Evolutionary conservation across 208 protist species (phyloP), one percentile per base, ranked within the genome.

Genomic region (Crithidia acanthocephali): DNA sequence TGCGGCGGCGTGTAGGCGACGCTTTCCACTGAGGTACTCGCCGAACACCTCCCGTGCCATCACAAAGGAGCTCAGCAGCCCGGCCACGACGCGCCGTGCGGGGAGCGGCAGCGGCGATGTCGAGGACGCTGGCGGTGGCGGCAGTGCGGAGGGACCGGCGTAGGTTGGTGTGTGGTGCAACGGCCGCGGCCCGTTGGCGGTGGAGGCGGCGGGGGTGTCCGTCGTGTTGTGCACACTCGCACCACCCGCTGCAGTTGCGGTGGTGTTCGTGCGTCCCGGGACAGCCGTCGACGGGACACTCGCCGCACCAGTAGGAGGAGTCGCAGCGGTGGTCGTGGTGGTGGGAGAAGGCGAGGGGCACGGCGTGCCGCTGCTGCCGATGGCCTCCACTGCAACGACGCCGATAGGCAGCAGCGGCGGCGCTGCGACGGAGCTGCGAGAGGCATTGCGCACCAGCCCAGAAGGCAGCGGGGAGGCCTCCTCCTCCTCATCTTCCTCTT

Each of bases 1-100:
- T 10, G 2, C 20, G 6, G 55, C 52, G 6, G 40, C 55, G 42
- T 62, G 44, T 20, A 11, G 0, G 2, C 57, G 47, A 0, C 68
- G 68, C 58, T 33, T 64, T 32, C 57, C 57, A 8, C 5, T 33
- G 28, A 73, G 6, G 57, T 52, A 59, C 32, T 64, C 58, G 33
- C 68, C 68, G 18, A 73, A 65, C 20, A 73, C 68, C 65, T 79
- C 52, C 11, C 74, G 66, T 7, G 52, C 74, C 48, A 62, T 65
- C 32, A 73, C 62, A 55, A 68, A 72, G 47, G 60, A 62, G 59
- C 67, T 66, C 10, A 71, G 74, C 23, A 73, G 45, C 16, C 66
- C 67, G 0, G 44, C 59, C 5, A 79, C 53, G 6, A 66, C 47
- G 22, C 45, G 56, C 32, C 61, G 57, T 60, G 63, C 45, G 23